Conservation (phyloP, 2,329 filamentous ascomycete genomes). For the Cryphonectria japonica region DNA sequence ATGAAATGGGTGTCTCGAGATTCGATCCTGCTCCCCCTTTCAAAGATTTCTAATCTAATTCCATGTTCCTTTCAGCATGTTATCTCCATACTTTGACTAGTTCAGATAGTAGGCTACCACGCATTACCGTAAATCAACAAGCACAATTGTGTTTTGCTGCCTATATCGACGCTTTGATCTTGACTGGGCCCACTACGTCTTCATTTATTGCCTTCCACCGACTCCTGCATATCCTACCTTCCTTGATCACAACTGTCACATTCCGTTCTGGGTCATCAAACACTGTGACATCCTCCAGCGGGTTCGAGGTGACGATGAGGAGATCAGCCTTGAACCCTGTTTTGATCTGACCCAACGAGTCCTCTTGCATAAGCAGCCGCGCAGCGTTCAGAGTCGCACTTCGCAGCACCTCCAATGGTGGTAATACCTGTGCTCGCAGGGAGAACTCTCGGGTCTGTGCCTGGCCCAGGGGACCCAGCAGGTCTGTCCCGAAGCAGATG, state of each 20-base stretch:
- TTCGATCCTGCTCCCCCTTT: neutral
- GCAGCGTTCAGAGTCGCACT: constrained; percentile 57
- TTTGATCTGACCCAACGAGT: constrained; percentile 51
- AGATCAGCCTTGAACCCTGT: constrained; percentile 55
- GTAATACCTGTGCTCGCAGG: constrained; percentile 48
- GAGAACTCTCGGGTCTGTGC: constrained; percentile 56
- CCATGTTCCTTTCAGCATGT: neutral
- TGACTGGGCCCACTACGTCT: constrained; percentile 17
- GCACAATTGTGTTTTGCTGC: neutral
- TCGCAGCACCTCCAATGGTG: constrained; percentile 48
- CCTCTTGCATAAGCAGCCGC: constrained; percentile 47
- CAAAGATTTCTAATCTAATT: neutral
- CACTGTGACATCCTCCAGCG: constrained; percentile 55
- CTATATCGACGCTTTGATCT: constrained; percentile 22
- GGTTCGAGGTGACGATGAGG: constrained; percentile 53
- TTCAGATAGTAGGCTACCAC: neutral
- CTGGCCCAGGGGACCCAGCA: constrained; percentile 53
- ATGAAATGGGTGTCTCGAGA: neutral
- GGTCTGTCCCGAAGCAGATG: constrained; percentile 58
- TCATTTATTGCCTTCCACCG: constrained; percentile 26
- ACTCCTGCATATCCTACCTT: constrained; percentile 48
- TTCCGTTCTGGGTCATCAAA: constrained; percentile 50
- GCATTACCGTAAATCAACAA: neutral
- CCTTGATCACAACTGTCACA: constrained; percentile 54
- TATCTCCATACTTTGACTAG: neutral